Evolutionary conservation across 2,329 filamentous ascomycete genomes (phyloP).

Genomic region (Fusarium siculi): DNA sequence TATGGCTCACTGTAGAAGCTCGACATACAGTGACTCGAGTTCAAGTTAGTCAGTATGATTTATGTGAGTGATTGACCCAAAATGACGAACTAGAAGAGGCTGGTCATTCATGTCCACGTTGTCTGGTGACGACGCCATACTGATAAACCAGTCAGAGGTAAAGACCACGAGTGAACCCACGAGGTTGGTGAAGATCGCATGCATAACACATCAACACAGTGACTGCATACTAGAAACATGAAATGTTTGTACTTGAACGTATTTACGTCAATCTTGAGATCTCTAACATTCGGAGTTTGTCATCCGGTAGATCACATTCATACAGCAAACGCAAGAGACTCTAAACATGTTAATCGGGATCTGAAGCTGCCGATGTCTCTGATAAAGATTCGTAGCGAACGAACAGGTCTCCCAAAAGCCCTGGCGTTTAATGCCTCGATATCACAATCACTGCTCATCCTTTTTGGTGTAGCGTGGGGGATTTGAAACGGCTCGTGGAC

Average conservation of each 20-base stretch:
- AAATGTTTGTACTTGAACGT: constrained; percentile 1
- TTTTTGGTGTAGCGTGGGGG: constrained; percentile 9
- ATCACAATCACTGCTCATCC: not conserved
- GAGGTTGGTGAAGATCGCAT: constrained; percentile 32
- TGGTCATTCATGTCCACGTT: constrained; percentile 34
- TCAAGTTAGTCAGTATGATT: not conserved
- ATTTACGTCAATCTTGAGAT: not conserved
- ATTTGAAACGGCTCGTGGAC: constrained; percentile 30
- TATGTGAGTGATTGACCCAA: not conserved
- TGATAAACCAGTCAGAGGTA: constrained; percentile 22
- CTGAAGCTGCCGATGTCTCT: constrained; percentile 26
- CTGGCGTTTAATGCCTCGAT: constrained; percentile 7
- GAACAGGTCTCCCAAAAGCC: not conserved
- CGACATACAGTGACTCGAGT: not conserved
- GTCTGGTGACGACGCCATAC: constrained; percentile 35
- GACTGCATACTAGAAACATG: constrained; percentile 7
- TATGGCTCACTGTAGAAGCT: constrained; percentile 10
- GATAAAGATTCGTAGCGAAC: not conserved
- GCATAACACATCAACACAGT: constrained; percentile 22
- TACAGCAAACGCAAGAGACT: constrained; percentile 14
- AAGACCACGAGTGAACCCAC: constrained; percentile 16
- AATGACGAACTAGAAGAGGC: constrained; percentile 20
- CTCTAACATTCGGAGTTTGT: constrained; percentile 1
- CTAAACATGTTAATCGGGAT: constrained; percentile 20
- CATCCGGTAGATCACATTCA: constrained; percentile 22